These are phyloP conservation scores for Prunus yedoensis DNA, from an alignment of 331 rosid species.

Conservation along the genomic window DNA sequence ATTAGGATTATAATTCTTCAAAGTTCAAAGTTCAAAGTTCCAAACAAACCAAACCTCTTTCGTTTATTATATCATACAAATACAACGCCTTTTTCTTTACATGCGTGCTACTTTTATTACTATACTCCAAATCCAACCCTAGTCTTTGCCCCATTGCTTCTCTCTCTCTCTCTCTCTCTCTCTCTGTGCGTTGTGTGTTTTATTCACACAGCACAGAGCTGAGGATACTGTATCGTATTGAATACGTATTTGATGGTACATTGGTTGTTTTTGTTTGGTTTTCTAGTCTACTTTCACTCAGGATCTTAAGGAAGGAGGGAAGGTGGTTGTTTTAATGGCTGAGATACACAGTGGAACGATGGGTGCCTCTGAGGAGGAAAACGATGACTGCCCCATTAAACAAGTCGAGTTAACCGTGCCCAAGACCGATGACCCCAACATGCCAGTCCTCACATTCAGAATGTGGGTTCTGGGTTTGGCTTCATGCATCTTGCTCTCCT, in stretches of 20 bases:
- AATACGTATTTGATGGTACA: too few relatives aligned
- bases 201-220: background rate
- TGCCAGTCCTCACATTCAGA: conserved; percentile 71
- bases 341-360: background rate
- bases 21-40: background rate
- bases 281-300: too few relatives aligned
- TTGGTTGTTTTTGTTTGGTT: too few relatives aligned
- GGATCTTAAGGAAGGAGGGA: too few relatives aligned
- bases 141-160: too few relatives aligned
- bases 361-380: background rate
- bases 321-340: background rate
- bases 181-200: background rate
- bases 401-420: conserved; percentile 81
- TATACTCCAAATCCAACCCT: background rate
- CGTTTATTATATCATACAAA: background rate
- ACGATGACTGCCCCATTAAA: conserved; percentile 46
- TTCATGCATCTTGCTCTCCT: conserved; percentile 60
- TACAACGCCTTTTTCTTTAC: too few relatives aligned
- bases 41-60: background rate
- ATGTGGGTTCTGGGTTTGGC: conserved; percentile 82
- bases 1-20: background rate
- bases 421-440: conserved; percentile 63
- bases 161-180: background rate
- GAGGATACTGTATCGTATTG: background rate
- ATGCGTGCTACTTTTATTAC: too few relatives aligned